Base-by-base conservation (phyloP, 768 basidiomycete genomes). In the Tricholoma sp. region DNA sequence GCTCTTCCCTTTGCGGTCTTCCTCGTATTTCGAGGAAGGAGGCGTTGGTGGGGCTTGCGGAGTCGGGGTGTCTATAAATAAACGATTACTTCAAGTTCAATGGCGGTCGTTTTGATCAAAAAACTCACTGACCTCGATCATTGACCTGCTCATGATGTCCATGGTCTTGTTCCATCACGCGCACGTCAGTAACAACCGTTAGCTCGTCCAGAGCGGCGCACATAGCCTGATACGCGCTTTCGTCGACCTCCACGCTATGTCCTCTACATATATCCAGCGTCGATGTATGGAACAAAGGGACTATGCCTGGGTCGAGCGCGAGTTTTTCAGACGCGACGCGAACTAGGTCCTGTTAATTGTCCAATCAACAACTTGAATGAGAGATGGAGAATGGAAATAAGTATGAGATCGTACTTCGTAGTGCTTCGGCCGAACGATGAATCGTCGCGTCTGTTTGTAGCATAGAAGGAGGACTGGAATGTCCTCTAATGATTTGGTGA, bases 211-310 rank as follows among this genome's bases (percentile, higher is more conserved):
- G 55, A 9, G 64, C 59, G 6, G 50, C 37, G 54, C 56, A 61
- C 46, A 73, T 62, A 2, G 63, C 58, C 1, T 62, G 58, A 54
- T 71, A 74, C 1, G 67, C 72, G 56, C 67, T 68, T 39, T 69
- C 62, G 39, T 71, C 70, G 47, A 73, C 67, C 39, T 71, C 71
- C 1, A 70, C 61, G 12, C 59, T 59, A 22, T 55, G 41, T 4
- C 67, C 69, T 31, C 63, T 60, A 47, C 72, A 74, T 29, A 67
- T 66, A 24, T 72, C 70, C 21, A 71, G 57, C 1, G 68, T 58
- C 0, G 65, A 65, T 3, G 69, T 72, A 10, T 60, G 58, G 31
- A 73, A 60, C 4, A 54, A 56, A 3, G 67, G 55, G 2, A 4
- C 12, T 31, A 27, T 10, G 14, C 50, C 32, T 9, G 50, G 34